Evolutionary conservation across 306 rosid species (phyloP).

Genomic region (Alnus glutinosa): DNA sequence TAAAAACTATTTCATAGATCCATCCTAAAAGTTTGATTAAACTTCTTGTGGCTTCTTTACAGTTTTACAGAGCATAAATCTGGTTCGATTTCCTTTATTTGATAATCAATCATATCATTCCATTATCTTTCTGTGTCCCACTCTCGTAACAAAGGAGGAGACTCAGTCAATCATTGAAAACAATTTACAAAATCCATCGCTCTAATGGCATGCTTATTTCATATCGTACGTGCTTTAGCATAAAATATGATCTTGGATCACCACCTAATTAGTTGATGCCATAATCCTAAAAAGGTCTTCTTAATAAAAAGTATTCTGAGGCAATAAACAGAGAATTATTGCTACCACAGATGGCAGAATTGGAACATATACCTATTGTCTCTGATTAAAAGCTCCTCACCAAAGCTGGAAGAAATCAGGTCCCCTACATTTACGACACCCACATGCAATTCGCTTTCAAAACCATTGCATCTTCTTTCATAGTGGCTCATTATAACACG

Average conservation of each 20-base stretch:
- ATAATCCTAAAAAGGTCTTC: no score
- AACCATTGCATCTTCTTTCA: constrained; percentile 12
- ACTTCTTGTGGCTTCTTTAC: background rate
- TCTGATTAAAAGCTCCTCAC: background rate
- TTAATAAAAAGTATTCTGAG: background rate
- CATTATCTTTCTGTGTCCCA: background rate
- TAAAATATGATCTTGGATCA: background rate
- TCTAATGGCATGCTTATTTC: background rate
- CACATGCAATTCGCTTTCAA: constrained; percentile 64
- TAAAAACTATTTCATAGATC: background rate
- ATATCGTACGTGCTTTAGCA: background rate
- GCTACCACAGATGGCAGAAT: background rate
- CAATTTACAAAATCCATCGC: background rate
- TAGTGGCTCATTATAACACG: constrained; percentile 1
- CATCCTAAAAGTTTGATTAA: background rate
- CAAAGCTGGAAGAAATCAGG: constrained; percentile 16
- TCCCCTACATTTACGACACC: constrained; percentile 60
- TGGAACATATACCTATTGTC: constrained; percentile 1
- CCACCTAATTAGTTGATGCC: background rate
- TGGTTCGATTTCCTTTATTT: constrained; percentile 7
- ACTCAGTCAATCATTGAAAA: background rate
- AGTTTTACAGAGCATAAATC: constrained; percentile 4
- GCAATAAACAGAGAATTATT: background rate
- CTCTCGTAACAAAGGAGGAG: background rate
- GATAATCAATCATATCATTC: background rate